Conservation (phyloP, 495 filamentous ascomycete genomes). For the Hypoxylon fuscum region DNA sequence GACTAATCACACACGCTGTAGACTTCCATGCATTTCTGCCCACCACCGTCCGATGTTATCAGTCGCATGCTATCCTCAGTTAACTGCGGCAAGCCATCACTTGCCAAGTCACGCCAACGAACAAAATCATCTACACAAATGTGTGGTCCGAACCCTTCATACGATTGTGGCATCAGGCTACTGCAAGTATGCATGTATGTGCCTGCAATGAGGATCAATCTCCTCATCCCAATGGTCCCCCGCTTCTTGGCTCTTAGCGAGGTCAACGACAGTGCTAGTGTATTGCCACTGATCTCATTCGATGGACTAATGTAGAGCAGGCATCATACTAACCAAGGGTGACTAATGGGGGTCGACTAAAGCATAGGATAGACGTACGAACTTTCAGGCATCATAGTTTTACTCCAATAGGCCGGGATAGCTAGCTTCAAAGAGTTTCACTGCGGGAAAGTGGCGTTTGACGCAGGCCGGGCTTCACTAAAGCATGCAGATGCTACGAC, state of each 20-base stretch:
- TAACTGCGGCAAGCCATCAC: neutral
- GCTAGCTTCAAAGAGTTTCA: neutral
- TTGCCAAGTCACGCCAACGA: neutral
- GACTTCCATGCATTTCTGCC: too few species aligned
- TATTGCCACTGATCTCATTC: neutral
- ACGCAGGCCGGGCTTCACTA: neutral
- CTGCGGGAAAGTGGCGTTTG: too few species aligned
- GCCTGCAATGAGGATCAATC: constrained; percentile 1
- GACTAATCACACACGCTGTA: too few species aligned
- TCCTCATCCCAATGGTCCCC: constrained; percentile 1
- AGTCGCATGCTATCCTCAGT: too few species aligned
- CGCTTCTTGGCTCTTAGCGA: constrained; percentile 16
- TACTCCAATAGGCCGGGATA: neutral
- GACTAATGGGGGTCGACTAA: neutral
- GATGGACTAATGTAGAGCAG: neutral
- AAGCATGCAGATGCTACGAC: neutral
- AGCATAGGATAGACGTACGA: neutral
- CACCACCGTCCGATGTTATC: too few species aligned
- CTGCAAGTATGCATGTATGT: constrained; percentile 12
- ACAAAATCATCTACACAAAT: neutral
- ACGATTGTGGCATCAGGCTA: constrained; percentile 26
- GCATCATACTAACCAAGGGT: neutral
- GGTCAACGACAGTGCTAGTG: neutral
- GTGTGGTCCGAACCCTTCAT: constrained; percentile 7
- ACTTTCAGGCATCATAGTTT: neutral